A percentile compares a stretch with the other conserved stretches of the same genome.
Conservation (phyloP, 192 early-diverging fungal species). For the Podila verticillata region DNA sequence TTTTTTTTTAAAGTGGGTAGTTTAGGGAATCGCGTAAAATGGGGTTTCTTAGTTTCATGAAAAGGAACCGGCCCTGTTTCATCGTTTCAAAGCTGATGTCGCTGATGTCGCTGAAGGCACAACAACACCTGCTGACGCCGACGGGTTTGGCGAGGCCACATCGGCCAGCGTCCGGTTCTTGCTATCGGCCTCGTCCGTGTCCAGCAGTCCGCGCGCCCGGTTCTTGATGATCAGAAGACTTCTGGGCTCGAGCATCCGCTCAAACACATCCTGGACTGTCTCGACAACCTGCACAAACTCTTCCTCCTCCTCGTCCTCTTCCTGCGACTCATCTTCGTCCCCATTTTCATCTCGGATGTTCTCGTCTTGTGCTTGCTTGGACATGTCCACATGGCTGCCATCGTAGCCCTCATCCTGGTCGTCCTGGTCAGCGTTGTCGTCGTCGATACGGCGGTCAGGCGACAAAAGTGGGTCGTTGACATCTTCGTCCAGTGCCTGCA, state of each 20-base stretch:
- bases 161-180: not conserved
- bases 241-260: slow-evolving; percentile 41
- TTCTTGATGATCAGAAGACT: slow-evolving; percentile 46
- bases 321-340: not conserved
- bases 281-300: slow-evolving; percentile 25
- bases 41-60: no score
- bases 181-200: slow-evolving; percentile 7
- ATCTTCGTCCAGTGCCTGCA: slow-evolving; percentile 18
- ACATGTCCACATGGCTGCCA: not conserved
- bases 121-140: no score
- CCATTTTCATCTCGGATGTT: not conserved
- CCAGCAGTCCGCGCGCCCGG: slow-evolving; percentile 31
- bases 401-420: not conserved
- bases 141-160: not conserved
- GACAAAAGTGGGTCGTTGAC: slow-evolving; percentile 16
- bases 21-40: no score
- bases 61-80: no score
- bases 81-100: no score
- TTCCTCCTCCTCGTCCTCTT: slow-evolving; percentile 5
- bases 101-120: no score
- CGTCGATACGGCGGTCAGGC: not conserved
- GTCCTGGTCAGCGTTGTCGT: not conserved
- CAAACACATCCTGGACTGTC: slow-evolving; percentile 40
- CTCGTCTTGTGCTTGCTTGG: not conserved
- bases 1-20: no score